Conservation (phyloP, 768 basidiomycete species). For the Ramaria rubella region DNA sequence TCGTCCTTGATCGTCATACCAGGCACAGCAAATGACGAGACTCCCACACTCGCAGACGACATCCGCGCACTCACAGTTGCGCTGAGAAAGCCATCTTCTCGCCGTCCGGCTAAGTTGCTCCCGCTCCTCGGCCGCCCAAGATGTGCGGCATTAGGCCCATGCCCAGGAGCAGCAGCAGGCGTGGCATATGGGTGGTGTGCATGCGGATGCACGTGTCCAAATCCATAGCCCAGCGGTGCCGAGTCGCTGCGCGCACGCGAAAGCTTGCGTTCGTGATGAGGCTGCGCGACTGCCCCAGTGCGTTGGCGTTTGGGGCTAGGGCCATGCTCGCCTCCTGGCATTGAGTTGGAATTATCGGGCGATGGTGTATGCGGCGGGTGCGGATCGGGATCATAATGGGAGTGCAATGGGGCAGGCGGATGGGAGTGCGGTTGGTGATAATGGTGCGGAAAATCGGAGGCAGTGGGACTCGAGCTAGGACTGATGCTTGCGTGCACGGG, state of each 20-base stretch:
- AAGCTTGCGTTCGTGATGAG: slow-evolving; percentile 22
- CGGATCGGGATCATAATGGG: slow-evolving; percentile 20
- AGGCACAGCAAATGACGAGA: not conserved
- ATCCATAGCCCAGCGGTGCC: slow-evolving; percentile 55
- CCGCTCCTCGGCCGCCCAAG: slow-evolving; percentile 31
- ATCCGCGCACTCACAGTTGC: not conserved
- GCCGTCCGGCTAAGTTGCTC: slow-evolving; percentile 25
- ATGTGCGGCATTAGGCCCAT: too few species aligned
- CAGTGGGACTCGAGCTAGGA: slow-evolving; percentile 48
- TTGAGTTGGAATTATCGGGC: slow-evolving; percentile 31
- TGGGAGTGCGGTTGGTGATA: slow-evolving; percentile 19
- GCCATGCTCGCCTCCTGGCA: not conserved
- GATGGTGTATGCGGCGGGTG: slow-evolving; percentile 13
- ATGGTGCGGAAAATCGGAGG: slow-evolving; percentile 35
- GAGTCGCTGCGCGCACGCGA: slow-evolving; percentile 63
- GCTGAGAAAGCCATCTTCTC: not conserved
- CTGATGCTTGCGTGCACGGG: slow-evolving; percentile 40
- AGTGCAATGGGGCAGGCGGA: slow-evolving; percentile 8
- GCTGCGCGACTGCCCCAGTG: slow-evolving; percentile 36
- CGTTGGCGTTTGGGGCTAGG: slow-evolving; percentile 44
- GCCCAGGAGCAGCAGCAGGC: slow-evolving; percentile 27
- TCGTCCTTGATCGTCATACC: slow-evolving; percentile 1
- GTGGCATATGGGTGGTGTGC: too few species aligned
- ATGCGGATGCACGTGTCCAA: slow-evolving; percentile 3
- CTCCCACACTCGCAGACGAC: not conserved